phyloP scores from a whole-genome alignment of 495 filamentous ascomycete genomes.

The Penicillium canariense region DNA sequence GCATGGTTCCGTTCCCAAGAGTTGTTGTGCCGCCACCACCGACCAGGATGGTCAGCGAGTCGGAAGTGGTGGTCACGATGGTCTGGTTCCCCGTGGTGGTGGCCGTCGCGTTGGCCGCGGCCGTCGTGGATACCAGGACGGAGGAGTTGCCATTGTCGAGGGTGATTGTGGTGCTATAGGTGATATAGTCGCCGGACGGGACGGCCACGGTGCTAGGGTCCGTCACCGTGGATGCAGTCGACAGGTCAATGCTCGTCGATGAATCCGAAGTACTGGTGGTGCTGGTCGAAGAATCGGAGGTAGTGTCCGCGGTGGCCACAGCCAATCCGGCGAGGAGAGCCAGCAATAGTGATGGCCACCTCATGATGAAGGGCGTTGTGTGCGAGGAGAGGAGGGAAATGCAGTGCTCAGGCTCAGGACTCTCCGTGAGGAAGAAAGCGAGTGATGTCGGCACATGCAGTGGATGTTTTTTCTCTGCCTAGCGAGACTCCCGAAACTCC shows the following conservation, averaged over 20 bases:
- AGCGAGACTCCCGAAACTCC: background rate
- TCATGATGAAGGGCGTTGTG: slow-evolving; percentile 15
- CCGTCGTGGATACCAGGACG: slow-evolving; percentile 15
- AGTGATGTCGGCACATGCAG: background rate
- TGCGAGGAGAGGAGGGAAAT: background rate
- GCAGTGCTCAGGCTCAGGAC: background rate
- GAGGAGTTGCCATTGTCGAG: slow-evolving; percentile 26
- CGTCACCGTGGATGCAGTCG: slow-evolving; percentile 17
- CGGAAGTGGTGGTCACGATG: slow-evolving; percentile 28
- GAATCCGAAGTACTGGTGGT: slow-evolving; percentile 16
- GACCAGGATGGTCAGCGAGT: slow-evolving; percentile 40
- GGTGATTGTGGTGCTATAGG: slow-evolving; percentile 40
- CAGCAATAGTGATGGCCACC: slow-evolving; percentile 19
- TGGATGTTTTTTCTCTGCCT: background rate
- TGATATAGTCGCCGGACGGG: slow-evolving; percentile 40
- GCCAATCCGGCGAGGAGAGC: slow-evolving; percentile 17
- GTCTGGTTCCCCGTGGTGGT: slow-evolving; percentile 34
- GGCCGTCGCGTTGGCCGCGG: slow-evolving; percentile 20
- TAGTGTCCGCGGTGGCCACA: slow-evolving; percentile 13
- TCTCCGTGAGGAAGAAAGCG: background rate
- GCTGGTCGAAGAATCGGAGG: background rate
- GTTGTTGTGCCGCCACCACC: slow-evolving; percentile 34
- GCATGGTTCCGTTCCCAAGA: slow-evolving; percentile 44
- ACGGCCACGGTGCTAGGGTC: slow-evolving; percentile 11
- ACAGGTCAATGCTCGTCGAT: slow-evolving; percentile 17